Base-by-base conservation (phyloP, 129 eudicot genomes). In the Artemisia annua region DNA sequence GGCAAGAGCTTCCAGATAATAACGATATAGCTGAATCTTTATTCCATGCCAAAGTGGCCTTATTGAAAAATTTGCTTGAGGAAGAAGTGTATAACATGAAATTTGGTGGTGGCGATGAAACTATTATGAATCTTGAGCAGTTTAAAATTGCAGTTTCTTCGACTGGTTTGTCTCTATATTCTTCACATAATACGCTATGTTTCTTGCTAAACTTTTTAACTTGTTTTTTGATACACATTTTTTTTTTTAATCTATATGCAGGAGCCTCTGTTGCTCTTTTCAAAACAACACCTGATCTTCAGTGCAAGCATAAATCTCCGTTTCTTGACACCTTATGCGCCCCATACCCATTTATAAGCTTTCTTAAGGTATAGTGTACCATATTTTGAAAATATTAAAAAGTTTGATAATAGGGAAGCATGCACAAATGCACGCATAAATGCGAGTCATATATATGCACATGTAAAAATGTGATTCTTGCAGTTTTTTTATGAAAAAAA, bases 71-170 rank as follows among this genome's bases (percentile, higher is more conserved):
- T 78, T 88, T 94, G 17, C 88, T 81, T 14, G 94, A 89, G 11
- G 97, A 90, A 78, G 97, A 86, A 52, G 89, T 94, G 61, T 64
- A 66, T 67, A 90, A 94, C 67, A 79, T 94, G 98, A 94, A 26
- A 75, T 90, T 94, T 71, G 98, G 97, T 52, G 97, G 97, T 24
- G 93, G 90, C 77, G 96, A 88, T 67, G 97, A 95, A 75, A 77
- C 79, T 20, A 85, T 95, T 35, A 75, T 81, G 3, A 74, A 85
- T 71, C 83, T 88, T 46, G 96, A 86, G 65, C 96, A 88, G 85
- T 95, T 95, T 72, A 90, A 78, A 74, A 91, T 97, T 43, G 87
- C 86, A 11, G 79, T 88, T 54, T 80, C 91, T 49, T 88, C 97
- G 1, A 86, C 97, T 69, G 85, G 99, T 90, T 63, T 59, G 83